phyloP scores from a whole-genome alignment of 495 filamentous ascomycete species.

The Aspergillus homomorphus region DNA sequence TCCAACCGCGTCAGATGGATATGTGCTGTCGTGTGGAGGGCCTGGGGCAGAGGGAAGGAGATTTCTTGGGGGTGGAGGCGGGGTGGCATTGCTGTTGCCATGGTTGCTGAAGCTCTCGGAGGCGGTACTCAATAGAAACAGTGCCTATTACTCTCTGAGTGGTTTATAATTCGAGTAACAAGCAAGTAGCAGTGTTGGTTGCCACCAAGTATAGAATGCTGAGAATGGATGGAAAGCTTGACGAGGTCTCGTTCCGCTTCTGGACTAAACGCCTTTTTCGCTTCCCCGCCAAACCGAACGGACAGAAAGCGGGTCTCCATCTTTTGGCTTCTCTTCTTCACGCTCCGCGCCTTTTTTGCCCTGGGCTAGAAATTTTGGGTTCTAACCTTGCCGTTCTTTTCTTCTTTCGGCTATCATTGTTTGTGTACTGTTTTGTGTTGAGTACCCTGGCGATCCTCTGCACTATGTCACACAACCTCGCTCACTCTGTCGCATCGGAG shows the following conservation, averaged over 20 bases:
- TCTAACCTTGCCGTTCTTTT: background rate
- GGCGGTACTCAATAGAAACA: too few species aligned
- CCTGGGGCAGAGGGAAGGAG: conserved; percentile 72
- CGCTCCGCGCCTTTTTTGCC: background rate
- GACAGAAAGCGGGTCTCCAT: conserved; percentile 16
- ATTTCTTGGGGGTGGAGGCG: conserved; percentile 57
- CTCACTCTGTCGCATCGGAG: conserved; percentile 20
- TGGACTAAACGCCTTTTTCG: background rate
- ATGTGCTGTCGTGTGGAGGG: conserved; percentile 75
- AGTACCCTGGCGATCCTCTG: background rate
- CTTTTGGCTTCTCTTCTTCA: background rate
- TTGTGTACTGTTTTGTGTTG: background rate
- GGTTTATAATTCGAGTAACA: too few species aligned
- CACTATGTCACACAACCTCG: background rate
- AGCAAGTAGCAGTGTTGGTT: too few species aligned
- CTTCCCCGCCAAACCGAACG: conserved; percentile 19
- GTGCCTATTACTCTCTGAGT: too few species aligned
- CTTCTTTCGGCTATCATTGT: background rate
- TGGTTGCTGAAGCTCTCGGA: background rate
- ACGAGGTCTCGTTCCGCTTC: background rate
- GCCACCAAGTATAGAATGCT: too few species aligned
- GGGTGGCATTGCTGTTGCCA: conserved; percentile 16
- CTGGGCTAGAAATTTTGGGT: background rate
- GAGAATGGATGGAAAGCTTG: background rate
- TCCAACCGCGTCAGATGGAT: conserved; percentile 67